Evolutionary conservation across 2,329 filamentous ascomycete genomes (phyloP).

Genomic region (Alternaria angustiovoidea): DNA sequence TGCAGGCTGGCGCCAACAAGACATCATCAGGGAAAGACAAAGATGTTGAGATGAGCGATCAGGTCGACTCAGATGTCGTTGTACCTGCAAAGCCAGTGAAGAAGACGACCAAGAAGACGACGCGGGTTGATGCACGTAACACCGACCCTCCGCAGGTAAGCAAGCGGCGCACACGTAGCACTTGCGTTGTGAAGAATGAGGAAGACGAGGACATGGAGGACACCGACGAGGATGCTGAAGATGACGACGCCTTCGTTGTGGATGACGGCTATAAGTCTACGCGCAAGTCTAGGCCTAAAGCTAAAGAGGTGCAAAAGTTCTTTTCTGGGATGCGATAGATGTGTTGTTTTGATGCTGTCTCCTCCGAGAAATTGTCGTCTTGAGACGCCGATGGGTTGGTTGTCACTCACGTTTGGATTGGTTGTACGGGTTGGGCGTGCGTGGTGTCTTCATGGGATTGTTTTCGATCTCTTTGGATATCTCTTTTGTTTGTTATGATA

Average conservation of each 20-base stretch:
- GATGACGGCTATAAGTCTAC: neutral
- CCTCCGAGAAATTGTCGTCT: neutral
- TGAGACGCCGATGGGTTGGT: neutral
- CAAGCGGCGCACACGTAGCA: neutral
- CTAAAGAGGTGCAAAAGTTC: neutral
- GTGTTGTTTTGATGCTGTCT: neutral
- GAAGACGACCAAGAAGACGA: neutral
- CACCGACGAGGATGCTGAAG: neutral
- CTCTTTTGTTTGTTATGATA: neutral
- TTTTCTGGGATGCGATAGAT: neutral
- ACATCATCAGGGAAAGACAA: neutral
- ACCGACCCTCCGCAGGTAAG: neutral
- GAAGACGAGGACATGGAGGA: neutral
- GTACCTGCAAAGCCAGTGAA: neutral
- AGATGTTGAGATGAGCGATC: neutral
- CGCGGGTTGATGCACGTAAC: neutral
- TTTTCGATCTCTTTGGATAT: neutral
- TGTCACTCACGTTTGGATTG: neutral
- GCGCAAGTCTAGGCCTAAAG: slow-evolving; percentile 2
- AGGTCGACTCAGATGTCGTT: neutral
- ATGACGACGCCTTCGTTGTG: neutral
- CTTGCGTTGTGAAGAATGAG: neutral
- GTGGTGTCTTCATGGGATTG: neutral
- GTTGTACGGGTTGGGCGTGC: neutral
- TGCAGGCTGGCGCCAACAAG: neutral